Evolutionary conservation across 2,329 filamentous ascomycete genomes (phyloP).

Genomic region (Ceratocystis huliohia): DNA sequence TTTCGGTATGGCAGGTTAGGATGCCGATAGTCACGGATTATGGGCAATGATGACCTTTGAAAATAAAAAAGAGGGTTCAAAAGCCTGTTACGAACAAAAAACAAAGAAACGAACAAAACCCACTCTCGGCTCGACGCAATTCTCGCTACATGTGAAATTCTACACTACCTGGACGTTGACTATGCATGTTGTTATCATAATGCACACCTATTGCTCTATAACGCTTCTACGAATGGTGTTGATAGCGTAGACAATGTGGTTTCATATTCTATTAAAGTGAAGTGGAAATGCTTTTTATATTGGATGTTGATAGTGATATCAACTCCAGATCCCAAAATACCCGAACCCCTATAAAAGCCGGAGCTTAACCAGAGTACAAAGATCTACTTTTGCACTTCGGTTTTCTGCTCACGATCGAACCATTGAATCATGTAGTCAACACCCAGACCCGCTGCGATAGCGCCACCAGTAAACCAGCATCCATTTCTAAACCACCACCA

Average conservation of each 20-base stretch:
- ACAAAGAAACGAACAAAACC: slow-evolving; percentile 20
- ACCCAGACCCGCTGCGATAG: slow-evolving; percentile 45
- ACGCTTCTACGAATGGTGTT: too few relatives aligned
- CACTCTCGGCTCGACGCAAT: slow-evolving; percentile 12
- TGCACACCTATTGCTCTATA: not conserved
- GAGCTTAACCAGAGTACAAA: not conserved
- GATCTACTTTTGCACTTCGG: slow-evolving; percentile 11
- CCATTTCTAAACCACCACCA: slow-evolving; percentile 70
- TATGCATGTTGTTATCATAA: not conserved
- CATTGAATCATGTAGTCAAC: slow-evolving; percentile 45
- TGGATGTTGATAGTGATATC: slow-evolving; percentile 13
- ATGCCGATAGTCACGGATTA: slow-evolving; percentile 33
- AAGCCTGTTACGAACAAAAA: slow-evolving; percentile 21
- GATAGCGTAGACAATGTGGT: not conserved
- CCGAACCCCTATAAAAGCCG: not conserved
- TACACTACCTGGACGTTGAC: not conserved
- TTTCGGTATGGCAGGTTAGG: slow-evolving; percentile 35
- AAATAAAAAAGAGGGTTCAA: slow-evolving; percentile 27
- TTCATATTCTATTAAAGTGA: not conserved
- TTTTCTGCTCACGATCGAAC: not conserved
- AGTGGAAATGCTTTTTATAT: not conserved
- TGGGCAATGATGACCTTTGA: slow-evolving; percentile 28
- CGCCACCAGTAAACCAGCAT: slow-evolving; percentile 54
- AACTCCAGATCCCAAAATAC: not conserved
- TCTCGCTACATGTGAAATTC: not conserved